Conservation (phyloP, 169 alveolate species). For the Cryptosporidium ryanae region DNA sequence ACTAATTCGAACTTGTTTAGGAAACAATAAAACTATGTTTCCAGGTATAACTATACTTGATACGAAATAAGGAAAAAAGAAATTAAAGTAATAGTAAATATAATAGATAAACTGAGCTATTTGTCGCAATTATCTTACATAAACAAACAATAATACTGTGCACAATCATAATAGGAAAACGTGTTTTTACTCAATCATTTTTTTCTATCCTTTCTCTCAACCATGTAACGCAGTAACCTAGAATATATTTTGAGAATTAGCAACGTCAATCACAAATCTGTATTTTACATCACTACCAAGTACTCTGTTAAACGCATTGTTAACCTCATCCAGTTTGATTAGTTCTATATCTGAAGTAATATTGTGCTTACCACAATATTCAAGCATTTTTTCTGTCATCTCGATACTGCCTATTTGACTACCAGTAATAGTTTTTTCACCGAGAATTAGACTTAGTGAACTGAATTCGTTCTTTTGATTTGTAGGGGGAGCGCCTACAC, state of each 20-base stretch:
- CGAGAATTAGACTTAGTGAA: constrained; percentile 27
- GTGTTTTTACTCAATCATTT: no score
- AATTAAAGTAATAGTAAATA: no score
- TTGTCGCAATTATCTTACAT: no score
- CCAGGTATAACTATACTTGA: no score
- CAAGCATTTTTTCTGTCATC: constrained; percentile 73
- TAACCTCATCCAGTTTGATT: constrained; percentile 40
- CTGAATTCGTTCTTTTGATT: constrained; percentile 13
- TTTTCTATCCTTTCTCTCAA: no score
- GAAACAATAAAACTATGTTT: no score
- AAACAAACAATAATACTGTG: no score
- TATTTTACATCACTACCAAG: constrained; percentile 65
- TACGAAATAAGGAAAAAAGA: no score
- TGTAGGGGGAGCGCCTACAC: constrained; percentile 76
- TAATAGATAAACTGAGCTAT: no score
- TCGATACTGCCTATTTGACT: constrained; percentile 68
- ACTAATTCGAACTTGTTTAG: no score
- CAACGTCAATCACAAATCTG: constrained; percentile 63
- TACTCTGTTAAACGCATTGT: constrained; percentile 58
- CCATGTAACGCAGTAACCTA: not conserved
- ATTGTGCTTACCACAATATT: constrained; percentile 71
- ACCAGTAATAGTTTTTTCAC: constrained; percentile 68
- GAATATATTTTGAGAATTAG: constrained; percentile 26
- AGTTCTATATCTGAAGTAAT: constrained; percentile 49
- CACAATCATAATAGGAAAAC: no score